phyloP scores from a whole-genome alignment of 371 early-diverging fungal genomes.

The Saksenaea oblongispora region DNA sequence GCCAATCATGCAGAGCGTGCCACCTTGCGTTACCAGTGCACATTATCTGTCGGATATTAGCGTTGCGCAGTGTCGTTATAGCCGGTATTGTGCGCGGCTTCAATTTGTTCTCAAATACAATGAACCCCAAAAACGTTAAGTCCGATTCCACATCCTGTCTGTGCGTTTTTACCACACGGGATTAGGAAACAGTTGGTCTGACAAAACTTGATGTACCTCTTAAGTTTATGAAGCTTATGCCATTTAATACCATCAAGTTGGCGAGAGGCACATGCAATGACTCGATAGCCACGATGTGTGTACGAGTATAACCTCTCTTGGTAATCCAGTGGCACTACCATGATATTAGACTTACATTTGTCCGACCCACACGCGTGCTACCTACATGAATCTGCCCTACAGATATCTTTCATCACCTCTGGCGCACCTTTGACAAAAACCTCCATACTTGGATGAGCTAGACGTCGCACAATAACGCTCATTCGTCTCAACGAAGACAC shows the following conservation, averaged over 20 bases:
- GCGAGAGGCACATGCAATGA: conserved; percentile 91
- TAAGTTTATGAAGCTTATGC: conserved; percentile 78
- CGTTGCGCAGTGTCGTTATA: conserved; percentile 82
- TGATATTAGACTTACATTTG: neutral
- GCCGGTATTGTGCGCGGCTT: conserved; percentile 87
- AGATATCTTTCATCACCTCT: conserved; percentile 89
- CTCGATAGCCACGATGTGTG: conserved; percentile 95
- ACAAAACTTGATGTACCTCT: conserved; percentile 39
- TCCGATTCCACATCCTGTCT: conserved; percentile 88
- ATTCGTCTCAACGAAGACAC: conserved; percentile 90
- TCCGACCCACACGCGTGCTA: conserved; percentile 15
- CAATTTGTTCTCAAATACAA: conserved; percentile 99
- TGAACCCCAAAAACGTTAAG: conserved; percentile 91
- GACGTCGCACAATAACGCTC: conserved; percentile 88
- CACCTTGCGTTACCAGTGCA: conserved; percentile 77
- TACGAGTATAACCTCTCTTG: conserved; percentile 76
- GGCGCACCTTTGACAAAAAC: conserved; percentile 98
- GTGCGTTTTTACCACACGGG: conserved; percentile 3
- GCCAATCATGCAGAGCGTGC: neutral
- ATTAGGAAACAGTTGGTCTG: neutral
- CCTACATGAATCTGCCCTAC: conserved; percentile 68
- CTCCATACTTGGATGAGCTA: conserved; percentile 73
- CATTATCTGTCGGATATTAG: conserved; percentile 96
- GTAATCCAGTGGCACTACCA: conserved; percentile 82
- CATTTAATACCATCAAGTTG: conserved; percentile 70